Evolutionary conservation across 345 rosid genomes (phyloP).

Genomic region (Gossypium mustelinum): DNA sequence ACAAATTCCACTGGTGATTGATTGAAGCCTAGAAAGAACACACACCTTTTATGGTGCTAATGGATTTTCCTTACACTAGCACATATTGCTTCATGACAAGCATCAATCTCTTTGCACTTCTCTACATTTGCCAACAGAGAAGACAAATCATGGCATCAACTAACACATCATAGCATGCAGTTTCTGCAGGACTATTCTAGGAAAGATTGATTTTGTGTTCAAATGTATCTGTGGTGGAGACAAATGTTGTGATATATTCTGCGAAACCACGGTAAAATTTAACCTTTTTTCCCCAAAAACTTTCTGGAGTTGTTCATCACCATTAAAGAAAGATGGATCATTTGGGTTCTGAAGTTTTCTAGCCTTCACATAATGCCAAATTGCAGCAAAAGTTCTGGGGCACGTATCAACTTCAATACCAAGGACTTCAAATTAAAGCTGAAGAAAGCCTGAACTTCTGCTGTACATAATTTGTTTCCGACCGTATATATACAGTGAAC

Average conservation of each 20-base stretch:
- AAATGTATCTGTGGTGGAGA: conserved; percentile 80
- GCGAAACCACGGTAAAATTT: conserved; percentile 86
- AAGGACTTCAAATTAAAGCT: conserved; percentile 76
- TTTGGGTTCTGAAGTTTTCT: conserved; percentile 82
- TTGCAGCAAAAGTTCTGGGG: conserved; percentile 87
- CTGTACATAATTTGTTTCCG: conserved; percentile 89
- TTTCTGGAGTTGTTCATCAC: conserved; percentile 79
- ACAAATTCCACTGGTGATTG: conserved; percentile 95
- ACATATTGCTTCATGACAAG: conserved; percentile 93
- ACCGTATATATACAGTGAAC: conserved; percentile 58
- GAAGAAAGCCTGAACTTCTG: conserved; percentile 91
- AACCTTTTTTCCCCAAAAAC: conserved; percentile 86
- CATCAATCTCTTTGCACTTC: conserved; percentile 90
- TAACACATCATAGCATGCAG: conserved; percentile 91
- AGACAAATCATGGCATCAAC: conserved; percentile 87
- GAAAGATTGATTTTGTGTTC: conserved; percentile 88
- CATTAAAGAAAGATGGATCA: conserved; percentile 75
- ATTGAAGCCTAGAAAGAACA: conserved; percentile 94
- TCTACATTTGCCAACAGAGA: conserved; percentile 79
- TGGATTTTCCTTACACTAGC: conserved; percentile 84
- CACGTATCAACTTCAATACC: conserved; percentile 95
- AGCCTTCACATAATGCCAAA: conserved; percentile 98
- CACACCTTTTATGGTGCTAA: conserved; percentile 84
- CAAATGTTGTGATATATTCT: conserved; percentile 76
- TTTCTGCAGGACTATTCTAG: conserved; percentile 68